phyloP scores from a whole-genome alignment of 306 rosid species.

The Corylus avellana region DNA sequence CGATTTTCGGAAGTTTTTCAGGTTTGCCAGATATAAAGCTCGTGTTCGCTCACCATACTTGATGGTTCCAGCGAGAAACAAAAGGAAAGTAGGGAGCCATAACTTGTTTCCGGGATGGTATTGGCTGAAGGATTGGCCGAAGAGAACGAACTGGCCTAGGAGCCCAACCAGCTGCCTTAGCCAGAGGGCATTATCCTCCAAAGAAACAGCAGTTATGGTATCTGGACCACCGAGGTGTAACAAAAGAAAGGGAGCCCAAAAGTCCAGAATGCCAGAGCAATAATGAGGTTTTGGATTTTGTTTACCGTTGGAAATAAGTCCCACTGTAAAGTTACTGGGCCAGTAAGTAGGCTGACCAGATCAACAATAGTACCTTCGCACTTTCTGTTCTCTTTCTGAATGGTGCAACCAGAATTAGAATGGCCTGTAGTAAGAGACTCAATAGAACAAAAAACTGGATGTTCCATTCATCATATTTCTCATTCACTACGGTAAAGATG shows the following conservation, averaged over 20 bases:
- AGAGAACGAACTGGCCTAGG: slow-evolving; percentile 24
- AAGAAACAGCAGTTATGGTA: slow-evolving; percentile 41
- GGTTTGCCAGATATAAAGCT: slow-evolving; percentile 31
- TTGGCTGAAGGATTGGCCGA: slow-evolving; percentile 22
- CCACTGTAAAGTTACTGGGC: slow-evolving; percentile 14
- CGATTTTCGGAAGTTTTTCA: slow-evolving; percentile 19
- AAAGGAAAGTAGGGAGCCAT: slow-evolving; percentile 16
- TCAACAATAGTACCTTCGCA: no score
- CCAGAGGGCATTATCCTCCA: slow-evolving; percentile 46
- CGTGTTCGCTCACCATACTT: slow-evolving; percentile 36
- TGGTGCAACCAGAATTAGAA: neutral
- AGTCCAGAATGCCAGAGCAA: neutral
- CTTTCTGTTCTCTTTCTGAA: no score
- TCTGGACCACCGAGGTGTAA: slow-evolving; percentile 29
- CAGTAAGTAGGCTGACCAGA: slow-evolving; percentile 11
- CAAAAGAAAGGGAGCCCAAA: slow-evolving; percentile 31
- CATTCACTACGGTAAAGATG: no score
- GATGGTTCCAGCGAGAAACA: slow-evolving; percentile 37
- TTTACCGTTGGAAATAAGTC: slow-evolving; percentile 4
- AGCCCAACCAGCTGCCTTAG: slow-evolving; percentile 32
- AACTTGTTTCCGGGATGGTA: neutral
- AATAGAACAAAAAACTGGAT: neutral
- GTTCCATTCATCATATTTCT: neutral
- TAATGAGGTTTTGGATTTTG: neutral
- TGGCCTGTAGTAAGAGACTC: neutral